Conservation (phyloP, 1,284 basidiomycete species). For the Cerrena zonata region DNA sequence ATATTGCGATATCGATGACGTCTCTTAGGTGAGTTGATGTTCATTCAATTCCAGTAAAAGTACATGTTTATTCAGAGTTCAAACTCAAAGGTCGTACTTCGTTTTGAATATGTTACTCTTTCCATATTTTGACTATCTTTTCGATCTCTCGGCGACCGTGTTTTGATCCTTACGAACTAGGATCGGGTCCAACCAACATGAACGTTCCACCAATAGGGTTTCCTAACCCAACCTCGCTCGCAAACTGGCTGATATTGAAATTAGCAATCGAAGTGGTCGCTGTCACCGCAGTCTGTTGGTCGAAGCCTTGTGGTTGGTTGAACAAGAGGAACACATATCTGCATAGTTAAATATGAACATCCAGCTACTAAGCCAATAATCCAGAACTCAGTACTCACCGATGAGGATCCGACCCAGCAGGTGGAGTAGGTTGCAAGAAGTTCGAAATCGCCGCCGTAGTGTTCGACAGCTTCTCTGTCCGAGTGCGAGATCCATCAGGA, state of each 20-base stretch:
- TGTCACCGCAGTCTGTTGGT: constrained; percentile 37
- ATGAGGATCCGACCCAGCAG: constrained; percentile 47
- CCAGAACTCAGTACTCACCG: constrained; percentile 33
- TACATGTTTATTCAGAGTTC: no score
- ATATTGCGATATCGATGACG: no score
- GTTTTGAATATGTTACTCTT: no score
- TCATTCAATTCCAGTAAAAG: no score
- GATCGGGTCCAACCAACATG: constrained; percentile 41
- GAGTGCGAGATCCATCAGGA: constrained; percentile 25
- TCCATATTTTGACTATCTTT: no score
- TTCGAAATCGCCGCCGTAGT: constrained; percentile 39
- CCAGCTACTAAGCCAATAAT: constrained; percentile 8
- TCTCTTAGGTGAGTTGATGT: no score
- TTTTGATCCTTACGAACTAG: constrained; percentile 5
- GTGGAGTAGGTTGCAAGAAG: constrained; percentile 45
- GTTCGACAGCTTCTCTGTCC: constrained; percentile 36
- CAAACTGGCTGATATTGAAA: constrained; percentile 47
- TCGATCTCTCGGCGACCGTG: no score
- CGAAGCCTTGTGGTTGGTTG: constrained; percentile 39
- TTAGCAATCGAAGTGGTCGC: constrained; percentile 31
- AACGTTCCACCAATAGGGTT: constrained; percentile 46
- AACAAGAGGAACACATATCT: constrained; percentile 46
- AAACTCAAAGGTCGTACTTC: no score
- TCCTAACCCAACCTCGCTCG: constrained; percentile 38
- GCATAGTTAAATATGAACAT: background rate